Base-by-base conservation (phyloP, 371 early-diverging fungal species). In the Choanephora cucurbitarum region DNA sequence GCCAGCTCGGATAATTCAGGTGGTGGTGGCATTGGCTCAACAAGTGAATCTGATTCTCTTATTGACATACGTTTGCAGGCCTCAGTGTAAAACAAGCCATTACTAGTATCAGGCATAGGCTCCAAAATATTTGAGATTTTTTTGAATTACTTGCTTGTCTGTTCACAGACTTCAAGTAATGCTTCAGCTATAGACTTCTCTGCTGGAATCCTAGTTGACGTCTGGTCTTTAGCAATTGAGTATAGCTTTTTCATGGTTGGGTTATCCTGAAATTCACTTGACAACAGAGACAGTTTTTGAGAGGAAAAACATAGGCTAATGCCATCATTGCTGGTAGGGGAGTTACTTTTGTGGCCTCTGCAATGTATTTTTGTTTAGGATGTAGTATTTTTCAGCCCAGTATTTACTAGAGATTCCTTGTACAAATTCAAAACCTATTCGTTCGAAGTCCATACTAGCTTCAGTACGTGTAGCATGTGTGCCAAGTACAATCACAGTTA, bases 1-100 rank as follows among this genome's bases (percentile, higher is more conserved):
- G 59, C 59, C 34, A 47, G 34, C 13, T 58, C 52, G 0, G 59
- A 52, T 47, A 52, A 47, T 52, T 52, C 48, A 47, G 52, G 52
- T 52, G 59, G 59, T 52, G 52, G 47, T 52, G 52, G 59, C 59
- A 58, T 58, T 19, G 59, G 52, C 52, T 58, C 59, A 42, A 58
- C 59, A 58, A 47, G 47, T 52, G 51, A 41, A 40, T 58, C 52
- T 6, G 48, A 47, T 52, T 47, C 41, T 52, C 52, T 15, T 52
- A 42, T 22, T 7, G 52, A 52, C 48, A 58, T 52, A 48, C 52
- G 43, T 58, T 58, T 58, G 52, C 52, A 58, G 32, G 52, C 52
- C 31, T 58, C 42, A 15, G 52, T 58, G 48, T 58, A 58, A 40
- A 58, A 42, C 32, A 42, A 18, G n/a, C 59, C 59, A 58, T 58